Evolutionary conservation across 2,329 filamentous ascomycete species (phyloP), one percentile per base, ranked within the genome.

Genomic region (Chaetomiaceae sp.): DNA sequence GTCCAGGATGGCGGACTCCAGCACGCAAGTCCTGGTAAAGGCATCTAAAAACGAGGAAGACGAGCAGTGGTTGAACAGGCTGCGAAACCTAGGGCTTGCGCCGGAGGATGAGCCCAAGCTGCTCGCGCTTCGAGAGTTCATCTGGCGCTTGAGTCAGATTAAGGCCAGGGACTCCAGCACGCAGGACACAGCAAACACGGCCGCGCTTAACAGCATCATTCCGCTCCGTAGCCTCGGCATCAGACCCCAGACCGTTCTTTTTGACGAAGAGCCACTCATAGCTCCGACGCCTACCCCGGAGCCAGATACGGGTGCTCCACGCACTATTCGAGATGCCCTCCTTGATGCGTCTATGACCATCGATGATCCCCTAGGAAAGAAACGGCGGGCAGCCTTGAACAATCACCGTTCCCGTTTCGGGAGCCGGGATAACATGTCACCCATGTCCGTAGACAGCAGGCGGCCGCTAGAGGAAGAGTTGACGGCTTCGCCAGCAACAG

Each of bases 341-440:
- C 73, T 95, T 24, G 93, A 97, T 65, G 93, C 93, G 6, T 94
- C 89, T 1, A 90, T 88, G 68, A 89, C 86, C 0, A 88, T 93
- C 52, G 85, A 91, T 58, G 82, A 85, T 53, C 71, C 81, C 1
- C 65, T 78, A 7, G 68, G 78, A 2, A 75, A 72, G 60, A 72
- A 72, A 53, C 72, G 71, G 43, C 71, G 72, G 24, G 71, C 72
- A 12, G 73, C 73, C 0, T 58, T 71, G n/a, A 78, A 78, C 51
- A 69, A 57, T 11, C 75, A 78, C 53, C 70, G 66, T 47, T 66
- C 70, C 20, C 68, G 74, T 20, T 60, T 73, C 24, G 65, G 63
- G 39, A 68, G 62, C 42, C 61, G 58, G 9, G 59, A 62, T 39
- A 63, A 65, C 27, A 50, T 62, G 9, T 68, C 68, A 3, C 66